phyloP scores from a whole-genome alignment of 176 grass and related monocot genomes.

The Ampelocalamus luodianensis region DNA sequence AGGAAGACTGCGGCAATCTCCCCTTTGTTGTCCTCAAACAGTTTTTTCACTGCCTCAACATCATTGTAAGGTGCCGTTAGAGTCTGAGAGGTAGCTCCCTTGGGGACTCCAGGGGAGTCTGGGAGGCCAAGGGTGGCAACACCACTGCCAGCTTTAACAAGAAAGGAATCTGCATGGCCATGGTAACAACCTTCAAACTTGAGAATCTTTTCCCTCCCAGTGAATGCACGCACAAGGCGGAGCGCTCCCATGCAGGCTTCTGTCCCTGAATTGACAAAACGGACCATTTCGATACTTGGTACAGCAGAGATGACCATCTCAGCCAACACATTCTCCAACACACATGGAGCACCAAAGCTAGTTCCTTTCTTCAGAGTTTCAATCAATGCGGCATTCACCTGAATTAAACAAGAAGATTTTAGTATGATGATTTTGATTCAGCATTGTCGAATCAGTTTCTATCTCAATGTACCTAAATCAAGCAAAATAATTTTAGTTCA shows the following conservation, averaged over 20 bases:
- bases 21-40: conserved; percentile 87
- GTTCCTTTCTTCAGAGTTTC: conserved; percentile 98
- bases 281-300: conserved; percentile 93
- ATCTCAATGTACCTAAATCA: conserved; percentile 7
- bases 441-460: background rate
- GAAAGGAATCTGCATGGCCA: conserved; percentile 93
- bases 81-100: conserved; percentile 71
- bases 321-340: conserved; percentile 84
- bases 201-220: conserved; percentile 78
- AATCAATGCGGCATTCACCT: conserved; percentile 90
- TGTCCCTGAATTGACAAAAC: conserved; percentile 98
- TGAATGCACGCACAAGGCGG: conserved; percentile 95
- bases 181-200: conserved; percentile 99
- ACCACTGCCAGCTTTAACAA: conserved; percentile 97
- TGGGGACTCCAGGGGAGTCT: conserved; percentile 93
- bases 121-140: conserved; percentile 98
- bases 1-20: conserved; percentile 88
- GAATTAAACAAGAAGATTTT: conserved; percentile 20
- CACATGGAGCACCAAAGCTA: conserved; percentile 96
- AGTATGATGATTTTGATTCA: background rate
- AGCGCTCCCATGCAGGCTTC: conserved; percentile 99
- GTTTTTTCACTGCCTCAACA: conserved; percentile 62
- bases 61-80: conserved; percentile 92
- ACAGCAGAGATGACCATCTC: conserved; percentile 96
- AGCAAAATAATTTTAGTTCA: conserved; percentile 4